Evolutionary conservation across 2,329 filamentous ascomycete genomes (phyloP).

Genomic region (Penicillium paneum): DNA sequence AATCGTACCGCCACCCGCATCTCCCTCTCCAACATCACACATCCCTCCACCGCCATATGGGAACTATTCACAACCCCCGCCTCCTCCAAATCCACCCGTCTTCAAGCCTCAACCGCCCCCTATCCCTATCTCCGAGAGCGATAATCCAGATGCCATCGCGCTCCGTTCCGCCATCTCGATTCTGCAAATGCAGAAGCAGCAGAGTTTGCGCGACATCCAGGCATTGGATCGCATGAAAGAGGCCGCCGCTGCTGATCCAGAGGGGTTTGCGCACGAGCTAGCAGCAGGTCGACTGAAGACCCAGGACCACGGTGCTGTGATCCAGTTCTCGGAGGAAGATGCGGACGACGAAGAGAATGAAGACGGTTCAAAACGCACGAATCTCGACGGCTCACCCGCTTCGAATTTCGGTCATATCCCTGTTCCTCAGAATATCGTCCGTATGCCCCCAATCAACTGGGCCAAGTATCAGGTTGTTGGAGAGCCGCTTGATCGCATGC

Average conservation of each 20-base stretch:
- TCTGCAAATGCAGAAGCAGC: conserved; percentile 78
- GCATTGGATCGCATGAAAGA: conserved; percentile 66
- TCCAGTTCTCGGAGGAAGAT: conserved; percentile 39
- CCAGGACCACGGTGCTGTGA: conserved; percentile 31
- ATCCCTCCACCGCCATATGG: conserved; percentile 1
- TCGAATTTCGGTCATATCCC: conserved; percentile 64
- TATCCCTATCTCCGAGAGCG: conserved; percentile 46
- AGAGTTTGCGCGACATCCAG: conserved; percentile 71
- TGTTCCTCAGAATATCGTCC: conserved; percentile 73
- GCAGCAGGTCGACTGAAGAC: conserved; percentile 58
- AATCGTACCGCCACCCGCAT: conserved; percentile 33
- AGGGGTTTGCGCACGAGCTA: conserved; percentile 68
- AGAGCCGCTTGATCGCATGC: conserved; percentile 76
- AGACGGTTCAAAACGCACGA: conserved; percentile 21
- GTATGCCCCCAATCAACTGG: conserved; percentile 91
- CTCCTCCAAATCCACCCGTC: conserved; percentile 22
- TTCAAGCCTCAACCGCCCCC: conserved; percentile 40
- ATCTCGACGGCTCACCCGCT: background rate
- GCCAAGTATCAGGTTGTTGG: conserved; percentile 88
- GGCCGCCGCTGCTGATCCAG: conserved; percentile 67
- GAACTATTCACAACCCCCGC: conserved; percentile 10
- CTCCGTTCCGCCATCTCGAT: conserved; percentile 81
- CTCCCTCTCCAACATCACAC: conserved; percentile 27
- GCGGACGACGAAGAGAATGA: conserved; percentile 36
- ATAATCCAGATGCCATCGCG: conserved; percentile 83